phyloP scores from a whole-genome alignment of 139 green algal species.

The Chlamydomonas eustigma region DNA sequence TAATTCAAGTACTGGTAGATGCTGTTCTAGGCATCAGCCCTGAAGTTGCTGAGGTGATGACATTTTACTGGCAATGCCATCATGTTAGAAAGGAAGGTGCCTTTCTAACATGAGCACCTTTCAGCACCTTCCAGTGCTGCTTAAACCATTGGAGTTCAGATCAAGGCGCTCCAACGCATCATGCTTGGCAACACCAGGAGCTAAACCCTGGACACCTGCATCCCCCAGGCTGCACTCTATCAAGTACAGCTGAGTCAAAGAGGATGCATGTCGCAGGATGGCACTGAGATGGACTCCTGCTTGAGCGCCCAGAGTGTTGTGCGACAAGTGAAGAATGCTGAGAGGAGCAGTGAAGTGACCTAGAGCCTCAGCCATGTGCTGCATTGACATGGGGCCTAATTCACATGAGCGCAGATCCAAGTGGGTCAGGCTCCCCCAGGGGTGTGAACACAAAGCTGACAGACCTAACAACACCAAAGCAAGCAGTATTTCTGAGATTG shows the following conservation, averaged over 20 bases:
- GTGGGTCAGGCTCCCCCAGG: not conserved
- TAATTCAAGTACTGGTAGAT: too few species aligned
- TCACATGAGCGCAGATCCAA: not conserved
- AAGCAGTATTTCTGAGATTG: not conserved
- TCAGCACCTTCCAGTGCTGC: not conserved
- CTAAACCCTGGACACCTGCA: constrained; percentile 12
- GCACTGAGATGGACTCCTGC: not conserved
- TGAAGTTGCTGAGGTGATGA: not conserved
- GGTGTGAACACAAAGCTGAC: not conserved
- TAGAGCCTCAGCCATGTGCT: not conserved
- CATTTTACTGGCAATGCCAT: not conserved
- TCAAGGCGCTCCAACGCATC: not conserved
- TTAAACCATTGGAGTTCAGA: not conserved
- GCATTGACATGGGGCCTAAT: not conserved
- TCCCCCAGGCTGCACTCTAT: constrained; percentile 15
- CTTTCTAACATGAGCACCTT: not conserved
- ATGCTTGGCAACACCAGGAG: not conserved
- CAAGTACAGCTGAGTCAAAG: constrained; percentile 10
- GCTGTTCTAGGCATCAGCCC: not conserved
- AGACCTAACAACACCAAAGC: not conserved
- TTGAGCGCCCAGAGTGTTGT: constrained; percentile 15
- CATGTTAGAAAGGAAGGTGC: constrained; percentile 12
- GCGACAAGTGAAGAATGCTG: constrained; percentile 7
- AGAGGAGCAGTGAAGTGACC: not conserved
- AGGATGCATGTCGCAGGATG: not conserved